These are phyloP conservation scores for Domatiomyces catenatus DNA, from an alignment of 2,329 filamentous ascomycete species.

Conservation along the genomic window DNA sequence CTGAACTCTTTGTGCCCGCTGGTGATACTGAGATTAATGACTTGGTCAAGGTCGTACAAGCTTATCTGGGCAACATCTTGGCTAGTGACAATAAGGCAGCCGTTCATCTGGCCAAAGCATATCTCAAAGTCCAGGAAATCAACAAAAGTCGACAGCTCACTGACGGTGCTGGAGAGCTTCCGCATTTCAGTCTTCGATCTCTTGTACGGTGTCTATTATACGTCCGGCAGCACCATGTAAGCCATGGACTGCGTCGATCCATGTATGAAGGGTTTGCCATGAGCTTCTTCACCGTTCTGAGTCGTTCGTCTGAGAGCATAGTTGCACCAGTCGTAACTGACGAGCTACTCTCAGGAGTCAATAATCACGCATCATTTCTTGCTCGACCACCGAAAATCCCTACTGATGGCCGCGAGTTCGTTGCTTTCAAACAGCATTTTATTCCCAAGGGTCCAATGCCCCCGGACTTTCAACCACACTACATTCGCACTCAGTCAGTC, in stretches of 20 bases:
- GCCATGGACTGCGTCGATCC: constrained; percentile 71
- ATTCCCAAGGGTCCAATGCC: constrained; percentile 57
- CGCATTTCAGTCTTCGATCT: constrained; percentile 91
- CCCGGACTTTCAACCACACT: constrained; percentile 62
- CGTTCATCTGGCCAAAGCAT: constrained; percentile 70
- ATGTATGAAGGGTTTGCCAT: constrained; percentile 94
- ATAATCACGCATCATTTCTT: constrained; percentile 56
- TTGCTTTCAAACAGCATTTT: constrained; percentile 84
- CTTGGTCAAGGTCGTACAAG: constrained; percentile 71
- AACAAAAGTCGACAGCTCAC: constrained; percentile 72
- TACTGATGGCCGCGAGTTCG: constrained; percentile 58
- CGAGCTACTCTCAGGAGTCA: constrained; percentile 57
- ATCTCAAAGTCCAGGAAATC: constrained; percentile 71
- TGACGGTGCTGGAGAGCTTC: constrained; percentile 87
- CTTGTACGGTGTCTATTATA: constrained; percentile 81
- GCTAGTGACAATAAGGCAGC: constrained; percentile 58
- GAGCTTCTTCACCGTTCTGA: constrained; percentile 86
- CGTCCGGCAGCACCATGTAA: constrained; percentile 65
- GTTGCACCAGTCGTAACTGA: constrained; percentile 67
- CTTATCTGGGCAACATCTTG: constrained; percentile 61
- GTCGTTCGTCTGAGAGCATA: constrained; percentile 63
- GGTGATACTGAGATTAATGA: constrained; percentile 79
- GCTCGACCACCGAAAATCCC: constrained; percentile 65
- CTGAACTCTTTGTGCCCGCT: constrained; percentile 84
- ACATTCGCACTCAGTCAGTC: constrained; percentile 92